Evolutionary conservation across 345 rosid species (phyloP), one percentile per base, ranked within the genome.

Genomic region (Eucalyptus shirleyi): DNA sequence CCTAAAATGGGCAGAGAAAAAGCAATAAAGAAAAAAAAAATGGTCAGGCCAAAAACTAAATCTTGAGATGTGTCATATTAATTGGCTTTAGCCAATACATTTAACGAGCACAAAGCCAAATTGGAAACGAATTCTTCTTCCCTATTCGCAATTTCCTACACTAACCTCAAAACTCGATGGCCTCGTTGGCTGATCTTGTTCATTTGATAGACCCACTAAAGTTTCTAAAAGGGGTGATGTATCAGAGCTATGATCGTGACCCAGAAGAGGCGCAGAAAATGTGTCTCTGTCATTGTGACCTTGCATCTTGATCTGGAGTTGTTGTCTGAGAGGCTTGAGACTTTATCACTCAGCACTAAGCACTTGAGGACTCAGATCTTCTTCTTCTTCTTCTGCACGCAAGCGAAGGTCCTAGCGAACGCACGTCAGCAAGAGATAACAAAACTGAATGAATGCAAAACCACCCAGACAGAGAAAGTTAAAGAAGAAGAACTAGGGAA

Each of bases 1-100:
- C 93, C 95, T 95, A 91, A 60, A 28, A 88, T 62, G 40, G 34
- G 50, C 14, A 60, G 40, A 87, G 62, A 37, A 77, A 50, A 88
- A 32, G 50, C 12, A n/a, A 37, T 24, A 47, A 50, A 47, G 47
- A 44, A 37, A 77, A 32, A 16, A 12, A 47, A n/a, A 18, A 32
- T 12, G 67, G 50, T 55, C 72, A 60, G 44, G 40, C 45, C 45
- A 72, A 19, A 72, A 72, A 21, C 45, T 72, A 19, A 10, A 72
- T 37, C 28, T 72, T 3, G 82, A 72, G 45, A 21, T 19, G 82
- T 19, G 23, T 19, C 82, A 34, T 37, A 72, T 72, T 72, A 72
- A 72, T 72, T 72, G 82, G 82, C 82, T 37, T 37, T 72, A 34
- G 45, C 12, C 82, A 19, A 72, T 37, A 10, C 82, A 10, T 37